phyloP scores from a whole-genome alignment of 2,329 filamentous ascomycete genomes.

The Daldinia sp. region DNA sequence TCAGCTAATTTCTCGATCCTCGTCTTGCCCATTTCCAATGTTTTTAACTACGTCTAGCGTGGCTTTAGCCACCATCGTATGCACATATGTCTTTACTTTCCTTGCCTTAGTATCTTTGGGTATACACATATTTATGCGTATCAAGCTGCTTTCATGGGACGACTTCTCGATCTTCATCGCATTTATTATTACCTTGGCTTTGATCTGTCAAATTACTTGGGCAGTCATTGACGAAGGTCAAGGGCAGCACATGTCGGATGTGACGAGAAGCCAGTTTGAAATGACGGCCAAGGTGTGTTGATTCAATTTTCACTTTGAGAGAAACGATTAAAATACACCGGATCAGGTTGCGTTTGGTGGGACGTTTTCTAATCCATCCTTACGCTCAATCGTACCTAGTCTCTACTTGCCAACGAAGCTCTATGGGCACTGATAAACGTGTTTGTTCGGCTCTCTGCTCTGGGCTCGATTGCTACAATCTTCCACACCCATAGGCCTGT shows the following conservation, averaged over 20 bases:
- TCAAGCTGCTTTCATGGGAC: neutral
- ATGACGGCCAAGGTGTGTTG: constrained; percentile 14
- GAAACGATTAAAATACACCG: neutral
- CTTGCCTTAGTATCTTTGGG: neutral
- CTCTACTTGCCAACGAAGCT: neutral
- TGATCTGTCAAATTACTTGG: constrained; percentile 33
- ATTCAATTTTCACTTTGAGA: neutral
- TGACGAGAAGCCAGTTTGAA: constrained; percentile 25
- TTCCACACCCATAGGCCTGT: neutral
- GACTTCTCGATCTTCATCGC: neutral
- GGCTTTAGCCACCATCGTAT: neutral
- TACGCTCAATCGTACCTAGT: neutral
- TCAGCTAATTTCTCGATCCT: neutral
- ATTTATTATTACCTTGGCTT: constrained; percentile 13
- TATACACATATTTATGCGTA: neutral
- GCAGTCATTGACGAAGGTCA: constrained; percentile 34
- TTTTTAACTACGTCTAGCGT: neutral
- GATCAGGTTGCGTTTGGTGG: neutral
- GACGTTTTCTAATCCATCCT: neutral
- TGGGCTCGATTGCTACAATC: neutral
- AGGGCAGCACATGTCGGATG: constrained; percentile 23
- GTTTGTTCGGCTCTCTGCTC: neutral
- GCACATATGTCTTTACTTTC: neutral
- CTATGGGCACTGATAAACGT: neutral
- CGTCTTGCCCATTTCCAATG: neutral